Conservation (phyloP, 2,329 filamentous ascomycete species). For the Curvularia sp. region DNA sequence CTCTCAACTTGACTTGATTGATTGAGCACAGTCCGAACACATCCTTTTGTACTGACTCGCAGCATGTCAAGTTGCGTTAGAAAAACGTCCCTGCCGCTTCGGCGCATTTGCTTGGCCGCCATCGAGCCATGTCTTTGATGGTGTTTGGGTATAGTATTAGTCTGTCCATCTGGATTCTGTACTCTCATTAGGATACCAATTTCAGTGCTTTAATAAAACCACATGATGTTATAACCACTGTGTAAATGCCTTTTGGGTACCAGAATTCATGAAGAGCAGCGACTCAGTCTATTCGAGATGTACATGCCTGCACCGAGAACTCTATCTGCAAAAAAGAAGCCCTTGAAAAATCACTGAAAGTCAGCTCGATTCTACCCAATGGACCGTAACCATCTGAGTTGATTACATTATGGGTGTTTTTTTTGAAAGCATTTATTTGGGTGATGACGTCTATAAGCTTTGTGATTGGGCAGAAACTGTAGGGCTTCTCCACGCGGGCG, state of each 20-base stretch:
- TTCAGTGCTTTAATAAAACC: constrained; percentile 8
- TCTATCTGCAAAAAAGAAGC: neutral
- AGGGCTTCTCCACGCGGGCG: constrained; percentile 25
- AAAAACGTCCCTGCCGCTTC: constrained; percentile 11
- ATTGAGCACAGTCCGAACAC: constrained; percentile 17
- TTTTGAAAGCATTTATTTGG: constrained; percentile 3
- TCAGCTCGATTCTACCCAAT: neutral
- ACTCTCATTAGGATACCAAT: constrained; percentile 18
- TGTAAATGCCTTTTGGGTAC: neutral
- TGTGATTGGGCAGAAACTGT: constrained; percentile 34
- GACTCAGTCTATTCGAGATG: neutral
- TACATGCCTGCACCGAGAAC: neutral
- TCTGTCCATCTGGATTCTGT: constrained; percentile 6
- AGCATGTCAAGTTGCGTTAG: constrained; percentile 5
- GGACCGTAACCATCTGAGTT: neutral
- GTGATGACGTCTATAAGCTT: constrained; percentile 12
- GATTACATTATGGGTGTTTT: neutral
- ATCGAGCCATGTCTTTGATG: neutral
- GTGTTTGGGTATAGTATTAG: constrained; percentile 6
- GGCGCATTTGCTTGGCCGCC: constrained; percentile 10
- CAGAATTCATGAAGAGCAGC: neutral
- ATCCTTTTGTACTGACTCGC: constrained; percentile 8
- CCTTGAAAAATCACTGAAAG: neutral
- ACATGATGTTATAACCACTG: neutral
- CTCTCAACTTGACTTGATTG: constrained; percentile 15